Conservation (phyloP, 1,284 basidiomycete genomes). For the Puccinia novopanici region DNA sequence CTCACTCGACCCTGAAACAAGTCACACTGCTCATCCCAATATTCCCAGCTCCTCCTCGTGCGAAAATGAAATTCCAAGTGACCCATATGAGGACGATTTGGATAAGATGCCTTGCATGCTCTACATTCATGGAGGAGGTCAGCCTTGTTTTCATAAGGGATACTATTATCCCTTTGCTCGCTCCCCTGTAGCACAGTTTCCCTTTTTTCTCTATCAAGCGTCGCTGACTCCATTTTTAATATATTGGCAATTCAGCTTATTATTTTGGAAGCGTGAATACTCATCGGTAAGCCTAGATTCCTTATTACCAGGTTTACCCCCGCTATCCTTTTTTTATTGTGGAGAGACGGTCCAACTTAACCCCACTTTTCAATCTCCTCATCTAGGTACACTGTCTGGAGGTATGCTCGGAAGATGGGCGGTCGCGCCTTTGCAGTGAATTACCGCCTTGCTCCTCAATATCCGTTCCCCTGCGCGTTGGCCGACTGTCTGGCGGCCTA, state of each 20-base stretch:
- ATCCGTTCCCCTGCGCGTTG: conserved; percentile 49
- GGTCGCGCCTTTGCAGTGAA: conserved; percentile 71
- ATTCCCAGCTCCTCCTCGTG: neutral
- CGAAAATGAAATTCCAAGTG: conserved; percentile 18
- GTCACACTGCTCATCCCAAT: neutral
- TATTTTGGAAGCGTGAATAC: conserved; percentile 65
- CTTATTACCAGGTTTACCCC: neutral
- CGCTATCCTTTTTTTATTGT: neutral
- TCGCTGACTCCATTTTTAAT: neutral
- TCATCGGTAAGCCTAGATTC: conserved; percentile 57
- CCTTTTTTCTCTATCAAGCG: neutral
- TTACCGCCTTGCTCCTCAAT: conserved; percentile 56
- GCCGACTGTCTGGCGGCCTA: conserved; percentile 76
- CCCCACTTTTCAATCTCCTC: neutral
- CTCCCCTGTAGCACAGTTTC: no score
- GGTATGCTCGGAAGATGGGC: conserved; percentile 83
- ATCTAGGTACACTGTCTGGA: conserved; percentile 72
- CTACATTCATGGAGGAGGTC: conserved; percentile 50
- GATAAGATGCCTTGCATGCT: conserved; percentile 50
- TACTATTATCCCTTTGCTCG: no score
- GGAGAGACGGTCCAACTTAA: neutral
- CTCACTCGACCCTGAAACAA: neutral
- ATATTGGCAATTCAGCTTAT: conserved; percentile 53
- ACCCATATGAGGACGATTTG: conserved; percentile 44
- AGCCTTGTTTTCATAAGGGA: conserved; percentile 1